Conservation (phyloP, 2,329 filamentous ascomycete genomes). For the Colletotrichum sansevieriae region DNA sequence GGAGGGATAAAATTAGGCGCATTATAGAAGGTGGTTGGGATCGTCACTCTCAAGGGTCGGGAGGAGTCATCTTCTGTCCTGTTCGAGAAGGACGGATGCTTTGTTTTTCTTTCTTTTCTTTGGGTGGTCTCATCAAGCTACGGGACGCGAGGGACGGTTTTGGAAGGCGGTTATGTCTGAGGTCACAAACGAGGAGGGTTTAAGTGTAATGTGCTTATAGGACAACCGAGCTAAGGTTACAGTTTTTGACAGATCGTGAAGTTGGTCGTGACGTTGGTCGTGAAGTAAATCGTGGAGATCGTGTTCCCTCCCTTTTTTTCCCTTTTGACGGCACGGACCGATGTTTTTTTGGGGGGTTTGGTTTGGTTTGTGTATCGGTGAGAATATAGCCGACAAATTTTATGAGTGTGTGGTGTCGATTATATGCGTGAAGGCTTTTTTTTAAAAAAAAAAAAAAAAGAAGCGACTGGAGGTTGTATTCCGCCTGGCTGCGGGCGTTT, state of each 20-base stretch:
- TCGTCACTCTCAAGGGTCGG: background rate
- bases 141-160: background rate
- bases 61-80: background rate
- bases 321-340: background rate
- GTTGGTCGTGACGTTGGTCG: too few relatives aligned
- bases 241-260: too few relatives aligned
- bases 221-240: too few relatives aligned
- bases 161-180: constrained; percentile 5
- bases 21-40: constrained; percentile 19
- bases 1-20: background rate
- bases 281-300: too few relatives aligned
- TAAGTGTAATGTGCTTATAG: too few relatives aligned
- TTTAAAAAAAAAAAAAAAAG: too few relatives aligned
- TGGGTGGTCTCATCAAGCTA: too few relatives aligned
- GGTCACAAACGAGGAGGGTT: background rate
- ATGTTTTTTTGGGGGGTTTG: too few relatives aligned
- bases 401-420: background rate
- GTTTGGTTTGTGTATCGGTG: background rate
- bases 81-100: constrained; percentile 4
- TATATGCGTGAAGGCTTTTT: background rate
- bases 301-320: background rate
- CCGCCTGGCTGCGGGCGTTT: constrained; percentile 8
- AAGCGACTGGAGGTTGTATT: background rate
- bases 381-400: background rate
- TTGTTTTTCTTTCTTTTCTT: too few relatives aligned